Evolutionary conservation across 257 asterid genomes (phyloP).

Genomic region (Anisodus acutangulus): DNA sequence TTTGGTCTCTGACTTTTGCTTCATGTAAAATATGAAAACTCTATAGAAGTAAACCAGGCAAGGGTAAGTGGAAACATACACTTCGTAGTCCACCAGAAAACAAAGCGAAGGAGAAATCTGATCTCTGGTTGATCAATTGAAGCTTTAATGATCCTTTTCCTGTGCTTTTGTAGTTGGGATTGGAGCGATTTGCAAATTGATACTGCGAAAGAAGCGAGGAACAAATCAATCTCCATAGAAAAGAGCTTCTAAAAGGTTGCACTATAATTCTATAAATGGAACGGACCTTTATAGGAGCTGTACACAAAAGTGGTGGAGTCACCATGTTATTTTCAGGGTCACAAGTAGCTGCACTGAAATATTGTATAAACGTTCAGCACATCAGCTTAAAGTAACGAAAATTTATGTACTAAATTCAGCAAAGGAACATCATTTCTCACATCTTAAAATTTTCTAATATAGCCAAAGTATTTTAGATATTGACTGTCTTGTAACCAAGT

Average conservation of each 20-base stretch:
- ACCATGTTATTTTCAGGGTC: conserved; percentile 65
- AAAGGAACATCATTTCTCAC: background rate
- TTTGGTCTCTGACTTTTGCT: background rate
- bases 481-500: background rate
- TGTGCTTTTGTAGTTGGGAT: conserved; percentile 56
- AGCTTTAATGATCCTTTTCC: conserved; percentile 85
- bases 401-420: background rate
- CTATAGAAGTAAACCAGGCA: background rate
- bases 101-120: conserved; percentile 80
- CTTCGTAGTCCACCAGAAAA: conserved; percentile 86
- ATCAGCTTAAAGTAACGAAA: conserved; percentile 24
- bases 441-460: background rate
- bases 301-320: conserved; percentile 72
- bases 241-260: conserved; percentile 10
- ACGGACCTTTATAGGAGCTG: conserved; percentile 89
- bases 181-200: conserved; percentile 80
- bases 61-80: conserved; percentile 42
- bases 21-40: background rate
- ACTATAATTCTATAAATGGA: conserved; percentile 22
- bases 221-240: background rate
- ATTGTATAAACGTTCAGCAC: conserved; percentile 8
- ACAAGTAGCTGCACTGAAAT: conserved; percentile 73
- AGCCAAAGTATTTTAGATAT: background rate
- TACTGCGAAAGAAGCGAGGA: conserved; percentile 56
- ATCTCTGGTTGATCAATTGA: conserved; percentile 89